Conservation (phyloP, 2,329 filamentous ascomycete species). For the Colletotrichum sp. region DNA sequence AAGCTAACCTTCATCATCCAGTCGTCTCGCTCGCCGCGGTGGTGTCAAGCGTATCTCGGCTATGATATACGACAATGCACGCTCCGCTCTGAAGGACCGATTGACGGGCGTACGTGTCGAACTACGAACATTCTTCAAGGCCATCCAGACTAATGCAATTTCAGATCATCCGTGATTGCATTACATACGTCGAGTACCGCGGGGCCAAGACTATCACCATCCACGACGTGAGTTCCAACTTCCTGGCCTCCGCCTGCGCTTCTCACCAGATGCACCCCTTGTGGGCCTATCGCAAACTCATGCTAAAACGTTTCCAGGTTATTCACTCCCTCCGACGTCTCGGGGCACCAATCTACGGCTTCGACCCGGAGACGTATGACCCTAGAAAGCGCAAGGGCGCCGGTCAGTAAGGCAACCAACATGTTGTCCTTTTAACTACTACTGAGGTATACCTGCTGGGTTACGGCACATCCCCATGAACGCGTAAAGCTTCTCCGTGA, state of each 20-base stretch:
- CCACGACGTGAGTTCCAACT: slow-evolving; percentile 55
- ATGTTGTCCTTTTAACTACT: background rate
- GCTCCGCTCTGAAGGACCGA: slow-evolving; percentile 54
- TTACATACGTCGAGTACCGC: slow-evolving; percentile 57
- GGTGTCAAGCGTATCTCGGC: slow-evolving; percentile 77
- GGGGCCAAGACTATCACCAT: slow-evolving; percentile 67
- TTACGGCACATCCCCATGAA: background rate
- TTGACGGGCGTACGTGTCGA: slow-evolving; percentile 49
- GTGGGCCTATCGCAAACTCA: background rate
- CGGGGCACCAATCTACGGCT: slow-evolving; percentile 63
- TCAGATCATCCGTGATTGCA: slow-evolving; percentile 58
- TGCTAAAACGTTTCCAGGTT: slow-evolving; percentile 46
- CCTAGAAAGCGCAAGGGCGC: slow-evolving; percentile 23
- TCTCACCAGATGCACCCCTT: background rate
- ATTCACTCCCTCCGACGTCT: slow-evolving; percentile 53
- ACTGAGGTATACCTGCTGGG: background rate
- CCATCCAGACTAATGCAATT: background rate
- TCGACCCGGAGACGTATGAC: slow-evolving; percentile 49
- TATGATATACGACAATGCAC: slow-evolving; percentile 66
- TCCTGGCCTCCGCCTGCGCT: background rate
- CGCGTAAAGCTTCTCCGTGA: background rate
- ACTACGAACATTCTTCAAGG: background rate
- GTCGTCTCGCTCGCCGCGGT: slow-evolving; percentile 75
- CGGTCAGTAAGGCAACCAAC: background rate
- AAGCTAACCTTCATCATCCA: slow-evolving; percentile 28